Evolutionary conservation across 2,329 filamentous ascomycete genomes (phyloP).

Genomic region (Venturia aucupariae): DNA sequence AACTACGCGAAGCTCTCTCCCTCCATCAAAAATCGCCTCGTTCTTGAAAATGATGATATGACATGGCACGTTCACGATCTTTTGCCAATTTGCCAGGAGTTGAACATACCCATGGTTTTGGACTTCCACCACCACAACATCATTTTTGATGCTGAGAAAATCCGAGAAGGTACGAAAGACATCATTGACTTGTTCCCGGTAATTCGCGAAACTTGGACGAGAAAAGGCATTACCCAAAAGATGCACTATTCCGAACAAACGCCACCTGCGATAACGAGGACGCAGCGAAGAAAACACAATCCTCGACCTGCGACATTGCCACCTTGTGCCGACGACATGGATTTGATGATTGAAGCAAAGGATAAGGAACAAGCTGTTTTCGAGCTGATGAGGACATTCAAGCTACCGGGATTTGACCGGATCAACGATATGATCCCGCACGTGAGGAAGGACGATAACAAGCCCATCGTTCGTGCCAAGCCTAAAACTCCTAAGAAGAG

Average conservation of each 20-base stretch:
- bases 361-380: conserved; percentile 97
- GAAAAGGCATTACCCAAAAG: conserved; percentile 80
- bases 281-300: conserved; percentile 76
- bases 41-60: conserved; percentile 92
- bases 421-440: conserved; percentile 73
- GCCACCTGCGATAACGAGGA: conserved; percentile 63
- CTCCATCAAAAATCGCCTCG: conserved; percentile 68
- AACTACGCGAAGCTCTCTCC: conserved; percentile 61
- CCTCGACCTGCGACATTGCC: conserved; percentile 70
- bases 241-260: conserved; percentile 92
- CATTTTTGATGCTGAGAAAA: conserved; percentile 60
- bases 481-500: conserved; percentile 26
- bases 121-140: conserved; percentile 97
- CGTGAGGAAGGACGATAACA: conserved; percentile 67
- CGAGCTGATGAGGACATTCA: conserved; percentile 82
- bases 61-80: conserved; percentile 88
- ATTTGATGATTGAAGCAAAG: conserved; percentile 98
- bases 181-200: conserved; percentile 66
- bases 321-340: conserved; percentile 74
- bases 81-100: conserved; percentile 79
- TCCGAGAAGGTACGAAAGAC: conserved; percentile 78
- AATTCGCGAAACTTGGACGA: conserved; percentile 74
- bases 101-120: conserved; percentile 87
- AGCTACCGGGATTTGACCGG: conserved; percentile 66
- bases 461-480: conserved; percentile 37